Conservation (phyloP, 2,329 filamentous ascomycete species). For the Colletotrichum graminicola region DNA sequence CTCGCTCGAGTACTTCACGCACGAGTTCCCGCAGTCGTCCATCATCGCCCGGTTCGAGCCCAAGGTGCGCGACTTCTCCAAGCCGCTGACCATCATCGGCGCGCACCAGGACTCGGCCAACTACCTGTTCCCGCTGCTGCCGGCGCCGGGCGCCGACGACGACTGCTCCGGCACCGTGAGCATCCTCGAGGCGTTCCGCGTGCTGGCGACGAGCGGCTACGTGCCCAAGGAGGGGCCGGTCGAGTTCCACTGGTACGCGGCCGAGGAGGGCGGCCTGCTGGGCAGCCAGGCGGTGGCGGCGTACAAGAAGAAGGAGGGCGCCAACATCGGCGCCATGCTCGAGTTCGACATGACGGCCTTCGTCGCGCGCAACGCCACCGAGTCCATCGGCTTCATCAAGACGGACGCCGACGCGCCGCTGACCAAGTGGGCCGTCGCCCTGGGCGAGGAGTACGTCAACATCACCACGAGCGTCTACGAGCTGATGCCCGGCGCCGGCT, state of each 20-base stretch:
- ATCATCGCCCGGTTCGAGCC: constrained; percentile 76
- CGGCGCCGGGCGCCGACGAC: constrained; percentile 80
- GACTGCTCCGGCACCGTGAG: constrained; percentile 80
- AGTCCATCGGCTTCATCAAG: constrained; percentile 55
- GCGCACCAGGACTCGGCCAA: constrained; percentile 83
- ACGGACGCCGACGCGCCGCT: constrained; percentile 53
- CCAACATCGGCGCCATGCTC: constrained; percentile 79
- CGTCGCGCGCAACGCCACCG: constrained; percentile 52
- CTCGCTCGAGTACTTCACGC: constrained; percentile 66
- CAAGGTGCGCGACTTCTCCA: constrained; percentile 51
- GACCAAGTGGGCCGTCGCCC: constrained; percentile 51
- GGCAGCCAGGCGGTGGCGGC: constrained; percentile 75
- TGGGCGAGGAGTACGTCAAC: constrained; percentile 53
- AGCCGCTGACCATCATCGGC: constrained; percentile 67
- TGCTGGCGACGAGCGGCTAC: constrained; percentile 64
- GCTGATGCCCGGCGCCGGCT: constrained; percentile 50
- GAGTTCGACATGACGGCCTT: constrained; percentile 64
- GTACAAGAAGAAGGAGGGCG: constrained; percentile 71
- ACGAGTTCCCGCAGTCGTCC: constrained; percentile 77
- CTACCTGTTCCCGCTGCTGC: constrained; percentile 75
- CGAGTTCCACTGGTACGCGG: constrained; percentile 86
- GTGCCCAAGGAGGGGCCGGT: constrained; percentile 58
- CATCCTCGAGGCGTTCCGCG: constrained; percentile 78
- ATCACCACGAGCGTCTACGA: constrained; percentile 52
- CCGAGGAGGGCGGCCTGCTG: constrained; percentile 78